Conservation (phyloP, 495 filamentous ascomycete genomes). For the Penicillium paxilli region DNA sequence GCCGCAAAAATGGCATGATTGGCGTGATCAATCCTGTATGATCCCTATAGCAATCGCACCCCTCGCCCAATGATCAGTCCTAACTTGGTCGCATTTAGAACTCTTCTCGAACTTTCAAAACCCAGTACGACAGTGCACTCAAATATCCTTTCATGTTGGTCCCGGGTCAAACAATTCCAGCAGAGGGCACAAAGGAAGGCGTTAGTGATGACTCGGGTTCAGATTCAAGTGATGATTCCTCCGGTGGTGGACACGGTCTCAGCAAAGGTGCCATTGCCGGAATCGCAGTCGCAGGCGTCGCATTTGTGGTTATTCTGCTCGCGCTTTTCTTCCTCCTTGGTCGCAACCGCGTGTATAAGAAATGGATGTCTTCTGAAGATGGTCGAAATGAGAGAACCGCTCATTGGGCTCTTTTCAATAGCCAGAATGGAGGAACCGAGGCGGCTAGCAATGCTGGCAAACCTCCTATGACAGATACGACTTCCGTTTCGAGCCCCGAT, state of each 20-base stretch:
- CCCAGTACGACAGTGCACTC: slow-evolving; percentile 33
- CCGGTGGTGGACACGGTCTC: slow-evolving; percentile 13
- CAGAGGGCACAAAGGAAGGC: slow-evolving; percentile 29
- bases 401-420: slow-evolving; percentile 30
- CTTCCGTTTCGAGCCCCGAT: slow-evolving; percentile 16
- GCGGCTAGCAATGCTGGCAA: slow-evolving; percentile 11
- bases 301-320: slow-evolving; percentile 32
- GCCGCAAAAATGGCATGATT: slow-evolving; percentile 42
- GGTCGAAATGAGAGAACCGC: slow-evolving; percentile 33
- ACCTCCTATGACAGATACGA: slow-evolving; percentile 5
- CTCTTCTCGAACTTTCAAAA: slow-evolving; percentile 27
- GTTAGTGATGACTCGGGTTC: slow-evolving; percentile 7
- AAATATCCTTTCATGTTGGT: slow-evolving; percentile 38
- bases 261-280: slow-evolving; percentile 39
- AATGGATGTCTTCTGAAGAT: slow-evolving; percentile 38
- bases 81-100: slow-evolving; percentile 25
- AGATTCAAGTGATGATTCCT: background rate
- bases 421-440: background rate
- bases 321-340: slow-evolving; percentile 42
- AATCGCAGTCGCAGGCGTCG: slow-evolving; percentile 34
- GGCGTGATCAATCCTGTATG: slow-evolving; percentile 42
- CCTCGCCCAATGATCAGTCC: background rate
- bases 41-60: background rate
- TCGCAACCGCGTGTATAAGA: slow-evolving; percentile 35
- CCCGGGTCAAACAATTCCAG: slow-evolving; percentile 38